Percentiles rank a stretch among this genome's conserved stretches.
Evolutionary conservation across 441 rosid species (phyloP).

Genomic region (Iberis amara): DNA sequence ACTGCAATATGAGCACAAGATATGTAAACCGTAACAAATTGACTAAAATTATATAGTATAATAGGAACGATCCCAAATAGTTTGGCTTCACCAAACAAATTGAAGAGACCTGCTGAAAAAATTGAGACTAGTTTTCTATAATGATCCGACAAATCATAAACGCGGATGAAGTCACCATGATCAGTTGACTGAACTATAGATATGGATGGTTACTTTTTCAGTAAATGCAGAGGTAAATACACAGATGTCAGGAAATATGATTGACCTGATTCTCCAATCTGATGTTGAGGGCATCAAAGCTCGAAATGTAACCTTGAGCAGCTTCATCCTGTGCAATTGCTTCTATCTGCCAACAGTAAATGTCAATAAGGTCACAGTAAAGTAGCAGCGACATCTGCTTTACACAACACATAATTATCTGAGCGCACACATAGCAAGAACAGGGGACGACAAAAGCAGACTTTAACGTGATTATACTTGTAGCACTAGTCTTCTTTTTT

Average conservation of each 20-base stretch:
- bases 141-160: background rate
- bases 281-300: constrained; percentile 61
- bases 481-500: too few relatives aligned
- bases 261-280: constrained; percentile 69
- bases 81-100: background rate
- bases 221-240: background rate
- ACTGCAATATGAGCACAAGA: constrained; percentile 34
- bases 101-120: background rate
- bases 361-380: background rate
- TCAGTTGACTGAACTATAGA: too few relatives aligned
- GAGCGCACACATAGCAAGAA: background rate
- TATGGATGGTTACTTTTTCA: constrained; percentile 5
- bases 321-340: constrained; percentile 64
- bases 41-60: background rate
- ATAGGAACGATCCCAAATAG: background rate
- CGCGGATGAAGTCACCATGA: background rate
- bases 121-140: background rate
- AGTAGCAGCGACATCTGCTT: background rate
- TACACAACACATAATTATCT: too few relatives aligned
- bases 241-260: constrained; percentile 7
- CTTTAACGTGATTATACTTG: too few relatives aligned
- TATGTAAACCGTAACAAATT: constrained; percentile 17
- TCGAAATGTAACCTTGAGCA: constrained; percentile 67
- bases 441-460: too few relatives aligned
- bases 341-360: constrained; percentile 45